Evolutionary conservation across 371 early-diverging fungal genomes (phyloP).

Genomic region (Circinella minor): DNA sequence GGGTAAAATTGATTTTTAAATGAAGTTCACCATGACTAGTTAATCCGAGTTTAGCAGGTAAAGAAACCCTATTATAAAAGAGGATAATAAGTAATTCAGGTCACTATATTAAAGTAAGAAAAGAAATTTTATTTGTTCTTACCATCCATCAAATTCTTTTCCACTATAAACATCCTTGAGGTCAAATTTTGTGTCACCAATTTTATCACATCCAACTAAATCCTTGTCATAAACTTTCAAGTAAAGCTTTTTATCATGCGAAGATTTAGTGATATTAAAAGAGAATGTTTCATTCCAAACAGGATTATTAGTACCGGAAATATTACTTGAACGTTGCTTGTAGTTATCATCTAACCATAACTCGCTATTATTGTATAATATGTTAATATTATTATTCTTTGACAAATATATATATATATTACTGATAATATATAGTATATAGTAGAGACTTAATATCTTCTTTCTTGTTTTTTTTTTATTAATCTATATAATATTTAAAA

Average conservation of each 20-base stretch:
- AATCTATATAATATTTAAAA: not conserved
- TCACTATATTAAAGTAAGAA: not conserved
- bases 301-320: constrained; percentile 38
- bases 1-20: constrained; percentile 30
- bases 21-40: constrained; percentile 45
- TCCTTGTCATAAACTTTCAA: constrained; percentile 48
- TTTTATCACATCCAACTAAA: constrained; percentile 31
- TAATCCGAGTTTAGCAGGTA: constrained; percentile 43
- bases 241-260: constrained; percentile 35
- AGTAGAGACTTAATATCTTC: too few species aligned
- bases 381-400: too few species aligned
- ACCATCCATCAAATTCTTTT: constrained; percentile 33
- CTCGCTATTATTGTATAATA: constrained; percentile 19
- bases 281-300: constrained; percentile 50
- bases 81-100: not conserved
- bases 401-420: not conserved
- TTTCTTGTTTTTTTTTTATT: not conserved
- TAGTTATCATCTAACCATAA: constrained; percentile 44
- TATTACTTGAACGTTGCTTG: constrained; percentile 39
- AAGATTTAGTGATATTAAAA: constrained; percentile 37
- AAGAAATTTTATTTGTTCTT: not conserved
- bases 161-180: constrained; percentile 34
- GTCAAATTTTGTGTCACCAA: constrained; percentile 38
- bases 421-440: not conserved
- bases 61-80: constrained; percentile 20